Evolutionary conservation across 768 basidiomycete species (phyloP), one percentile per base, ranked within the genome.

Genomic region (Crepidotus variabilis): DNA sequence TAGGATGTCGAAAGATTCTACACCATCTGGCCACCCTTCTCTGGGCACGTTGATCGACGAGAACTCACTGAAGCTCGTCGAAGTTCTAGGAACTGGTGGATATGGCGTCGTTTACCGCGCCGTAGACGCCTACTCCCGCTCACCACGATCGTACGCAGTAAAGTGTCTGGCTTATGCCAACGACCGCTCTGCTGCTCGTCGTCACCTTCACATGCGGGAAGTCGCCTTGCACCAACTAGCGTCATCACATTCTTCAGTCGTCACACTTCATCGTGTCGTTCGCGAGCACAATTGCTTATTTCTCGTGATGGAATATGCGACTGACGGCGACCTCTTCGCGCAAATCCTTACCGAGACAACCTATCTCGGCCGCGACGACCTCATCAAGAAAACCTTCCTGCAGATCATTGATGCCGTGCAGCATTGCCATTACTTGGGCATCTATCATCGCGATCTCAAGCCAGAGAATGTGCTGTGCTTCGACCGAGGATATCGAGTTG

Each of bases 381-480:
- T 96, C 56, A 95, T 98, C 75, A 91, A 87, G 67, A 80, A 85
- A 59, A 87, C 96, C 61, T 98, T 98, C 75, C 77, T 94, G 55
- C 96, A 99, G 71, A 82, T 99, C 61, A 78, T 98, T 62, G 93
- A 96, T 65, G 92, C 93, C 6, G 90, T 98, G 66, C 88, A 93
- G 63, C 90, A 94, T 71, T 94, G 93, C 71, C 96, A 99, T 71
- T 82, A 83, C 18, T 77, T 90, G 49, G 92, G 92, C 47, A 93
- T 99, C 65, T 96, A 91, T 75, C 96, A 98, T 70, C 90, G 96
- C 47, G 96, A 98, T 70, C 76, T 99, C 67, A 99, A 98, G 78
- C 96, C 96, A 4, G 96, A 99, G 76, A 97, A 92, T 69, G 84
- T 97, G 56, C 78, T 98, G 47, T 95, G 93, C 71, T 89, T 87